Conservation (phyloP, 768 basidiomycete genomes). For the Daedaleopsis nitida region DNA sequence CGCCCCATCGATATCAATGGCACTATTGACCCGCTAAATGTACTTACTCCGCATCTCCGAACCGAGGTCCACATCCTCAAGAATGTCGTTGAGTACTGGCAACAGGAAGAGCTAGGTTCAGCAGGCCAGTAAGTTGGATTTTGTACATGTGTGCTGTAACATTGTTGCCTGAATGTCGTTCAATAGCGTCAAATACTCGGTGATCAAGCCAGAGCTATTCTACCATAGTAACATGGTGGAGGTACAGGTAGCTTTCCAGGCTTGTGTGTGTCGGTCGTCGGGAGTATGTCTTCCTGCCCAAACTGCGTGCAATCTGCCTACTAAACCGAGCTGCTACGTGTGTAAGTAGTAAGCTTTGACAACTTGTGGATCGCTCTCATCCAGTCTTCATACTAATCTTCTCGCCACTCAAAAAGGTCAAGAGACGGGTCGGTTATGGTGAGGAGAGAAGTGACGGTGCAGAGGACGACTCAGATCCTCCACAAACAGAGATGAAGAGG, state of each 20-base stretch:
- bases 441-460: neutral
- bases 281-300: neutral
- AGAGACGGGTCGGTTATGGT: neutral
- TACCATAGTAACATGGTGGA: neutral
- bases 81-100: neutral
- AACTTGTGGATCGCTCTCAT: too few species aligned
- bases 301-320: neutral
- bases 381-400: too few species aligned
- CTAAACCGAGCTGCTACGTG: neutral
- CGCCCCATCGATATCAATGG: neutral
- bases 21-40: neutral
- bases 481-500: too few species aligned
- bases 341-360: too few species aligned
- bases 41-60: neutral
- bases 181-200: neutral
- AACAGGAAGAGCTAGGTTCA: too few species aligned
- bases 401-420: neutral
- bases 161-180: too few species aligned
- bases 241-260: neutral
- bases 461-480: neutral
- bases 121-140: too few species aligned
- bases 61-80: neutral
- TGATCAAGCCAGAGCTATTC: neutral
- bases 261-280: neutral
- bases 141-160: too few species aligned